phyloP scores from a whole-genome alignment of 768 basidiomycete species.

The Trametes maxima region DNA sequence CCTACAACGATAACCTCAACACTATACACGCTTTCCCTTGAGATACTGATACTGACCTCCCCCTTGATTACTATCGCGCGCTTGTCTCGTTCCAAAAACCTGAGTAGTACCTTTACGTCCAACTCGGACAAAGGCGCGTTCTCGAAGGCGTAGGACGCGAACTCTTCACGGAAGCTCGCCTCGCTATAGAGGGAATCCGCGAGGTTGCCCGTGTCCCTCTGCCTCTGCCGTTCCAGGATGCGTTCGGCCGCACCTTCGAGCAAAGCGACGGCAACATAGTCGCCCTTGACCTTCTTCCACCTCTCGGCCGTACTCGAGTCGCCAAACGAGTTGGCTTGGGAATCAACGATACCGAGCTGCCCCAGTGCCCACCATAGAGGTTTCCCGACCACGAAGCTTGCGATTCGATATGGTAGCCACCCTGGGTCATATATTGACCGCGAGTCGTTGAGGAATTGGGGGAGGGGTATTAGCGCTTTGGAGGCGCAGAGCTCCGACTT shows the following conservation, averaged over 20 bases:
- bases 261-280: constrained; percentile 68
- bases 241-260: constrained; percentile 68
- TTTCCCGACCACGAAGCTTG: constrained; percentile 69
- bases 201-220: constrained; percentile 45
- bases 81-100: constrained; percentile 79
- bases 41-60: constrained; percentile 50
- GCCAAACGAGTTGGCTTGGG: constrained; percentile 47
- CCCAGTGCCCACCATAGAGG: constrained; percentile 89
- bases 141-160: constrained; percentile 48
- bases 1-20: constrained; percentile 41
- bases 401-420: constrained; percentile 70
- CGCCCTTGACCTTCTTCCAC: constrained; percentile 64
- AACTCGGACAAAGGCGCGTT: constrained; percentile 51
- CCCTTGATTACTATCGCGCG: constrained; percentile 62
- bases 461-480: constrained; percentile 47
- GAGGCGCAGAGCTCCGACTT: constrained; percentile 65
- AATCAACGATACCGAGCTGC: constrained; percentile 69
- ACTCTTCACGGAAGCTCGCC: constrained; percentile 62
- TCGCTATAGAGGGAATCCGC: constrained; percentile 64
- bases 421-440: constrained; percentile 69
- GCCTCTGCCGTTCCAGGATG: constrained; percentile 48
- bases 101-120: constrained; percentile 73
- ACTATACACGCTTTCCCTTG: background rate
- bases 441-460: constrained; percentile 56
- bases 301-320: constrained; percentile 45